Conservation (phyloP, 176 grass and related monocot genomes). For the Avena sativa region DNA sequence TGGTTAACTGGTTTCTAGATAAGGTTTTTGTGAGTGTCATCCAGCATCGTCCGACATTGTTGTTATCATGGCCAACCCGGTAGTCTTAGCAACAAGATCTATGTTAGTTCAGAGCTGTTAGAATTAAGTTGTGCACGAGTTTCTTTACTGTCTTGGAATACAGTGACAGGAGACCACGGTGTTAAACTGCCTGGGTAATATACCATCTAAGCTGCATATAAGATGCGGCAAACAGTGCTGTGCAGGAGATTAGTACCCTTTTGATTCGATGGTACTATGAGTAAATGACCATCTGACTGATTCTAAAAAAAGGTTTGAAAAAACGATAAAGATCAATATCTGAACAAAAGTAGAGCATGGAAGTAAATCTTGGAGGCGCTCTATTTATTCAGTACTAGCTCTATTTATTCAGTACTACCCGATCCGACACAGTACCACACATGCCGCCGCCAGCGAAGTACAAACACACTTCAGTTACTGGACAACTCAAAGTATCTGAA, state of each 20-base stretch:
- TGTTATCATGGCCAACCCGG: background rate
- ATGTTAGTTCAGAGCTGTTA: background rate
- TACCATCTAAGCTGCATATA: background rate
- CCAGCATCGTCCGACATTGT: background rate
- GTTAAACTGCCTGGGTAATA: background rate
- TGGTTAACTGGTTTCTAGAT: background rate
- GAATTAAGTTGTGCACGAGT: too few relatives aligned
- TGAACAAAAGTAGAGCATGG: background rate
- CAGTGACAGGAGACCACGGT: background rate
- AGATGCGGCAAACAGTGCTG: background rate
- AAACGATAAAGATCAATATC: background rate
- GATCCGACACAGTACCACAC: conserved; percentile 24
- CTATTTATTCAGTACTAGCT: conserved; percentile 40
- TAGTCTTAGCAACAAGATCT: too few relatives aligned
- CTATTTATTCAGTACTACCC: conserved; percentile 45
- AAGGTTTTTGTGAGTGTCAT: background rate
- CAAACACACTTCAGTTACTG: background rate
- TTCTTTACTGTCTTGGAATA: background rate
- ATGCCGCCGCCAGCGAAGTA: background rate
- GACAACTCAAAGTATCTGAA: conserved; percentile 34
- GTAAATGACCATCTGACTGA: background rate
- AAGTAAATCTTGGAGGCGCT: background rate
- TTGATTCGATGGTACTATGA: too few relatives aligned
- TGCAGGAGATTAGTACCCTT: background rate
- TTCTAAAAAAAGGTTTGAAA: background rate